phyloP scores from a whole-genome alignment of 1,139 yeast genomes.

The Saccharomyces hybrid region DNA sequence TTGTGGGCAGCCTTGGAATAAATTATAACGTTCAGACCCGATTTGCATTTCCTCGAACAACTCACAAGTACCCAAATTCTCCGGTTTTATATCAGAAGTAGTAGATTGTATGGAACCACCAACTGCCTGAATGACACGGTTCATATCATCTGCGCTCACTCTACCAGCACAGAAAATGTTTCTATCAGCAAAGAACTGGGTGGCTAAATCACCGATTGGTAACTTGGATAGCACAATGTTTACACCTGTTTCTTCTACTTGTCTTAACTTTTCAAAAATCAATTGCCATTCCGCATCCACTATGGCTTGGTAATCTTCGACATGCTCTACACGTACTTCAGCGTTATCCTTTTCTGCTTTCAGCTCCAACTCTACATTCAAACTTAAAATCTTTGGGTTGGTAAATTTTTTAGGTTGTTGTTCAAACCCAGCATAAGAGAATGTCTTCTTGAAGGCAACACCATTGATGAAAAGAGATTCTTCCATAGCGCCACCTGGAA shows the following conservation, averaged over 20 bases:
- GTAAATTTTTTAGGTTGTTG: constrained; percentile 87
- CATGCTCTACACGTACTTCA: constrained; percentile 94
- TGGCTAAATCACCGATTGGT: constrained; percentile 97
- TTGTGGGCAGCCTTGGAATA: constrained; percentile 86
- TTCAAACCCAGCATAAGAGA: constrained; percentile 95
- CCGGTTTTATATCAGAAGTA: constrained; percentile 62
- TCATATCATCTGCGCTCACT: constrained; percentile 81
- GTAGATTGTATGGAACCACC: constrained; percentile 92
- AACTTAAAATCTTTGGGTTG: constrained; percentile 73
- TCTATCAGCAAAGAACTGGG: constrained; percentile 95
- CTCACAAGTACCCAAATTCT: constrained; percentile 80
- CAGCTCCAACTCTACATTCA: constrained; percentile 89
- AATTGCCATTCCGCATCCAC: constrained; percentile 99
- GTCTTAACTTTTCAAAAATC: constrained; percentile 76
- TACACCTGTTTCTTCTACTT: constrained; percentile 79
- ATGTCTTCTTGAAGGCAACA: constrained; percentile 94
- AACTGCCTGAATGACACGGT: constrained; percentile 85
- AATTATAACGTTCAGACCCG: constrained; percentile 89
- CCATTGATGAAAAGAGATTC: constrained; percentile 86
- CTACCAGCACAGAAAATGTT: constrained; percentile 96
- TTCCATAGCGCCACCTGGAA: constrained; percentile 95
- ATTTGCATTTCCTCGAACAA: constrained; percentile 86
- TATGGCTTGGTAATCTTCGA: constrained; percentile 85
- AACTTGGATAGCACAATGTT: constrained; percentile 85
- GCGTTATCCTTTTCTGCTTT: constrained; percentile 99